phyloP scores from a whole-genome alignment of 1,139 yeast genomes.

The Pichia sp. region DNA sequence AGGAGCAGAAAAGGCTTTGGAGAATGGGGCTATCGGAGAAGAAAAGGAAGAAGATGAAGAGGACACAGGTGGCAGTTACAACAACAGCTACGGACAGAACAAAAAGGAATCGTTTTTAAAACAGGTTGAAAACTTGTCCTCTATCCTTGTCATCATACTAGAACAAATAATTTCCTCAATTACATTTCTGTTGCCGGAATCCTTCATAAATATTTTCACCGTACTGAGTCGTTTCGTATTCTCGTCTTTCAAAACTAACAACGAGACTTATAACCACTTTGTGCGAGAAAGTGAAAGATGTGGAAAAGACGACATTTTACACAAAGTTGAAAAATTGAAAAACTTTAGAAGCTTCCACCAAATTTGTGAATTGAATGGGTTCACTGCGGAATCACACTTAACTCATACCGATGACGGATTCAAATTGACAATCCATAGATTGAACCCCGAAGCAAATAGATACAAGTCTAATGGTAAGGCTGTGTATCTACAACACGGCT shows the following conservation, averaged over 20 bases:
- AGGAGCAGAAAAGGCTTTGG: background rate
- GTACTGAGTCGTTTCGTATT: conserved; percentile 25
- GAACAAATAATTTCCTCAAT: conserved; percentile 31
- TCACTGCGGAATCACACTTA: conserved; percentile 30
- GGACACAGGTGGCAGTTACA: background rate
- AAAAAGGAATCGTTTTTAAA: conserved; percentile 7
- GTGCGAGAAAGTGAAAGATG: conserved; percentile 18
- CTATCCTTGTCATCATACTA: conserved; percentile 28
- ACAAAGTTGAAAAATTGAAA: conserved; percentile 26
- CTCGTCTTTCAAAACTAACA: conserved; percentile 20
- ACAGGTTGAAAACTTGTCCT: conserved; percentile 21
- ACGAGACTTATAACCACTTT: conserved; percentile 25
- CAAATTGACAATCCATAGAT: conserved; percentile 30
- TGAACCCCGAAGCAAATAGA: conserved; percentile 30
- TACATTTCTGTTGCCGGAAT: conserved; percentile 29
- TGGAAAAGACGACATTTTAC: conserved; percentile 14
- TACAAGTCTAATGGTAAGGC: conserved; percentile 37
- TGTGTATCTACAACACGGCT: conserved; percentile 85
- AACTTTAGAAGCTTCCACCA: conserved; percentile 27
- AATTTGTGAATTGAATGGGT: conserved; percentile 30
- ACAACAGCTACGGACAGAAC: background rate
- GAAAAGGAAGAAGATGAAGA: background rate
- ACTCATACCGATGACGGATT: conserved; percentile 32
- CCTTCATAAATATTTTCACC: conserved; percentile 28
- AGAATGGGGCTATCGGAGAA: background rate